Evolutionary conservation across 2,329 filamentous ascomycete species (phyloP).

Genomic region (Myotisia sp.): DNA sequence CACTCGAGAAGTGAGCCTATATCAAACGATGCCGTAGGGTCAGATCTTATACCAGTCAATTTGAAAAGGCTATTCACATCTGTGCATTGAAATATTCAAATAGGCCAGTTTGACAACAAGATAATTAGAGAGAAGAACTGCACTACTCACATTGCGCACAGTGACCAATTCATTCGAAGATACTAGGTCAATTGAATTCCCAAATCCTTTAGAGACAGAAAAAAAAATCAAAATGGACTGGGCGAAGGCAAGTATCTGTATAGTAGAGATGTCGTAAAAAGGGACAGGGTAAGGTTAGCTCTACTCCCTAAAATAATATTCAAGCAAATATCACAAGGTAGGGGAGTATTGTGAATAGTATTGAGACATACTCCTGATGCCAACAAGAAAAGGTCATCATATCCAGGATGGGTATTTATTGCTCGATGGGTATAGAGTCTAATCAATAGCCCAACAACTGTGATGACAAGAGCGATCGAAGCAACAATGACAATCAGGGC

Average conservation of each 20-base stretch:
- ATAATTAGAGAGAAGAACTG: neutral
- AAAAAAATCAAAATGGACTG: constrained; percentile 22
- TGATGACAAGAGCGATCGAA: constrained; percentile 24
- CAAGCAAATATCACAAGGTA: neutral
- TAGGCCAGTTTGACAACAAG: too few species aligned
- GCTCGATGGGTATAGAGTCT: constrained; percentile 25
- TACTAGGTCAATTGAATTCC: constrained; percentile 21
- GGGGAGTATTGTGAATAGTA: too few species aligned
- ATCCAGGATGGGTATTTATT: constrained; percentile 21
- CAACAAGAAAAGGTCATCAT: constrained; percentile 22
- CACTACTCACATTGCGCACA: constrained; percentile 18
- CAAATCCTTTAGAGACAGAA: constrained; percentile 21
- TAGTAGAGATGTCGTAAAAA: neutral
- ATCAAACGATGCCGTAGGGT: constrained; percentile 5
- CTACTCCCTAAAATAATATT: too few species aligned
- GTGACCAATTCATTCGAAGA: constrained; percentile 13
- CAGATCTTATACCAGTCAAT: neutral
- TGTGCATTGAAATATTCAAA: neutral
- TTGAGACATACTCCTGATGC: constrained; percentile 20
- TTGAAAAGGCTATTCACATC: neutral
- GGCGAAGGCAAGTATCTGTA: constrained; percentile 18
- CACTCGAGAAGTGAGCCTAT: constrained; percentile 22
- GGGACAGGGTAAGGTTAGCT: too few species aligned
- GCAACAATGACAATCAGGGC: constrained; percentile 27
- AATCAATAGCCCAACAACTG: constrained; percentile 24